These are phyloP conservation scores for Phaeosphaeriaceae sp. DNA, from an alignment of 2,329 filamentous ascomycete genomes.

Conservation along the genomic window DNA sequence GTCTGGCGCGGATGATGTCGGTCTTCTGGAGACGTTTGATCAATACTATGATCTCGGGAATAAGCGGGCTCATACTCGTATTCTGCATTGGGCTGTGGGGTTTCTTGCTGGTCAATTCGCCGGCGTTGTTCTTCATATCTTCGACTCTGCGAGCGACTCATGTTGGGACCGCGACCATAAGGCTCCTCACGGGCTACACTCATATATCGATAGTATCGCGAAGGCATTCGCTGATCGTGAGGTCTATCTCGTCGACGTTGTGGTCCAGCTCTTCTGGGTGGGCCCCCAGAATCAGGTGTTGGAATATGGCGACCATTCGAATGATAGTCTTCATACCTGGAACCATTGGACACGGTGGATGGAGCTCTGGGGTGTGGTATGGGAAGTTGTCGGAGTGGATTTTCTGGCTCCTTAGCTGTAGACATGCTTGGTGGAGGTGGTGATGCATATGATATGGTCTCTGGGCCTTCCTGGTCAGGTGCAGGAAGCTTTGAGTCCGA, in stretches of 20 bases:
- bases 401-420: conserved; percentile 21
- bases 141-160: conserved; percentile 43
- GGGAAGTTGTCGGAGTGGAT: conserved; percentile 20
- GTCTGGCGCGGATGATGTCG: conserved; percentile 28
- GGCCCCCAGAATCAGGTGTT: conserved; percentile 32
- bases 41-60: conserved; percentile 43
- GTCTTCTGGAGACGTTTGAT: conserved; percentile 36
- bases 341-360: conserved; percentile 43
- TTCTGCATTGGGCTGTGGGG: conserved; percentile 40
- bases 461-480: conserved; percentile 31
- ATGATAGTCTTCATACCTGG: conserved; percentile 37
- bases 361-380: conserved; percentile 29
- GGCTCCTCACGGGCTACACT: conserved; percentile 44
- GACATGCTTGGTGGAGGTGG: conserved; percentile 31
- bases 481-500: conserved; percentile 21
- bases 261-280: conserved; percentile 31
- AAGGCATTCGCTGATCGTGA: conserved; percentile 40
- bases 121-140: conserved; percentile 46
- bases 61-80: conserved; percentile 34
- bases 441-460: conserved; percentile 36
- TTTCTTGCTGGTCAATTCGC: conserved; percentile 46
- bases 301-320: conserved; percentile 31
- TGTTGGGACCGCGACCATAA: conserved; percentile 42
- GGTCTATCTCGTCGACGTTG: conserved; percentile 42
- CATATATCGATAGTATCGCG: conserved; percentile 46